A percentile compares a stretch with the other conserved stretches of the same genome.
Evolutionary conservation across 2,329 filamentous ascomycete genomes (phyloP).

Genomic region (Pseudocercospora ulei): DNA sequence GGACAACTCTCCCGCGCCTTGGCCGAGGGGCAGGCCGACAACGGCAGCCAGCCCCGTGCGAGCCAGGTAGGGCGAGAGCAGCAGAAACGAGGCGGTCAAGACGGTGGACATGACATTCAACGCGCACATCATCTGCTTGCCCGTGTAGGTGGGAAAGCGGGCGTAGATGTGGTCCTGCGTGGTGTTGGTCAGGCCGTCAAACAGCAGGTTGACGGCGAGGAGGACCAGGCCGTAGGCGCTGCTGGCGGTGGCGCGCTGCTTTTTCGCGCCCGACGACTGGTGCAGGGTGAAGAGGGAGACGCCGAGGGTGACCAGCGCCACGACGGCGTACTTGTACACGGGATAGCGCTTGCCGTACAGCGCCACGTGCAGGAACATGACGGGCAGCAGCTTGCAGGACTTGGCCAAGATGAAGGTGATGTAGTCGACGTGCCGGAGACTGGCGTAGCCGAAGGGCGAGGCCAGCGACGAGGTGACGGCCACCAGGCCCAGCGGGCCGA

Average conservation of each 20-base stretch:
- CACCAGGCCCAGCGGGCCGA: slow-evolving; percentile 71
- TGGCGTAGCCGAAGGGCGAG: slow-evolving; percentile 91
- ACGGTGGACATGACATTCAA: slow-evolving; percentile 80
- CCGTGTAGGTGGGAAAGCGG: slow-evolving; percentile 65
- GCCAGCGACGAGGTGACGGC: slow-evolving; percentile 80
- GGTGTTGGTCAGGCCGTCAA: slow-evolving; percentile 91
- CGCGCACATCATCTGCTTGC: slow-evolving; percentile 99
- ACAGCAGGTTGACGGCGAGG: slow-evolving; percentile 78
- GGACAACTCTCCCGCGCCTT: slow-evolving; percentile 63
- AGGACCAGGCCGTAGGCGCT: slow-evolving; percentile 71
- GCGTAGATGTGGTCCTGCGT: slow-evolving; percentile 92
- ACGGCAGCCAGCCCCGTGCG: slow-evolving; percentile 43
- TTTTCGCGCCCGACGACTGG: slow-evolving; percentile 40
- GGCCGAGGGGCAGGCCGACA: slow-evolving; percentile 35
- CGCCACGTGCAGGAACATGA: slow-evolving; percentile 93
- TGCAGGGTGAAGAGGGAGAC: slow-evolving; percentile 94
- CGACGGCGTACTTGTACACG: slow-evolving; percentile 91
- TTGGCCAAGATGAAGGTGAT: slow-evolving; percentile 96
- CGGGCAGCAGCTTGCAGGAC: slow-evolving; percentile 95
- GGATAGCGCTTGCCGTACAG: slow-evolving; percentile 83
- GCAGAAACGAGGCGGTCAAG: slow-evolving; percentile 65
- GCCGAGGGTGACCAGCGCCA: slow-evolving; percentile 78
- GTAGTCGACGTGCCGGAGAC: slow-evolving; percentile 88
- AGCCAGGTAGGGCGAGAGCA: slow-evolving; percentile 70
- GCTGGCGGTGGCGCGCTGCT: slow-evolving; percentile 42